Base-by-base conservation (phyloP, 345 rosid genomes). In the Corymbia maculata region DNA sequence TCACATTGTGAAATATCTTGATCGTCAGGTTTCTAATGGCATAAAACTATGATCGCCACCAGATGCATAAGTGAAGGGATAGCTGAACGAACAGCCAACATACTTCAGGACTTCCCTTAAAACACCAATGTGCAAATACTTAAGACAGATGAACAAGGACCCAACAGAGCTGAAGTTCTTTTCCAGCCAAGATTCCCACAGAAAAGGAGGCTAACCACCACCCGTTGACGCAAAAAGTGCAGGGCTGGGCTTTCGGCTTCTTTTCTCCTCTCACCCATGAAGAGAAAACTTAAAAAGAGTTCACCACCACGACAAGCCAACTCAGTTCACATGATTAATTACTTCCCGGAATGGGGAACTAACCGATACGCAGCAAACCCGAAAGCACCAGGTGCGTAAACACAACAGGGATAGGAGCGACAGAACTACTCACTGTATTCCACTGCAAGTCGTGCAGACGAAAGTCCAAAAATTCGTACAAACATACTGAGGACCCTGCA, bases 401-500 rank as follows among this genome's bases (percentile, higher is more conserved):
- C 6, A 52, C 51, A 51, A 51, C 28, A 64, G 28, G 87, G 49
- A 68, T 13, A 13, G 12, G 79, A 88, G 24, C 51, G 85, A 89
- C 52, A 75, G 22, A 88, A 75, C 53, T 8, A 93, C 99, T 97
- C 92, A 98, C 99, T 98, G 99, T 89, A 98, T 97, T 13, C 99
- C 99, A 79, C 99, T 89, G 94, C 99, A 98, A 90, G 95, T 92
- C 94, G 93, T 92, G 89, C 99, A 98, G 87, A 98, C 91, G 86
- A 98, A 98, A 14, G 99, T 97, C 99, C 98, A 98, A 90, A 98
- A 98, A 87, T 94, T 97, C 17, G 97, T 97, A 86, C 99, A 98
- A 89, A 97, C 98, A 90, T 95, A 97, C 90, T 97, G 99, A 68
- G 99, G 99, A 88, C 97, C 98, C 99, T 98, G 99, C 95, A 93